These are phyloP conservation scores for Areca catechu DNA, from an alignment of 176 grass and related monocot genomes.

Conservation along the genomic window DNA sequence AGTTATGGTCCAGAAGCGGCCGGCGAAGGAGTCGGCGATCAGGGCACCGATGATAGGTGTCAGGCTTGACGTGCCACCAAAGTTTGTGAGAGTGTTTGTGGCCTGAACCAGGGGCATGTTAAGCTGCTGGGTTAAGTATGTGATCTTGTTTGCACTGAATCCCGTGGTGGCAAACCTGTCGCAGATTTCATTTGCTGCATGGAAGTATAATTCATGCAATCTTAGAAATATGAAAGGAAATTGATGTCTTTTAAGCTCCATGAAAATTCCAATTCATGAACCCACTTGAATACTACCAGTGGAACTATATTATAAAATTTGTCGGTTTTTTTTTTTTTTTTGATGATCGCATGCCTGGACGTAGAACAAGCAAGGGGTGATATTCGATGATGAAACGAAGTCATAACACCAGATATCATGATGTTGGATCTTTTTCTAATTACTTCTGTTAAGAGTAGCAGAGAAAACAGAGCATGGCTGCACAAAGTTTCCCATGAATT, in stretches of 20 bases:
- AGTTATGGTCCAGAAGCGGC: slow-evolving; percentile 73
- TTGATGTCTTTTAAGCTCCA: too few species aligned
- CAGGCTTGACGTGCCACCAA: slow-evolving; percentile 49
- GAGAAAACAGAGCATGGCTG: too few species aligned
- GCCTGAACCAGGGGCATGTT: slow-evolving; percentile 68
- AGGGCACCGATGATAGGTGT: slow-evolving; percentile 68
- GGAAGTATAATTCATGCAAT: neutral
- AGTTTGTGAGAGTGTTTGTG: slow-evolving; percentile 59
- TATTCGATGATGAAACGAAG: too few species aligned
- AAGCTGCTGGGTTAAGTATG: slow-evolving; percentile 67
- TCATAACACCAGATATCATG: too few species aligned
- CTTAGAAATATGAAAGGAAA: too few species aligned
- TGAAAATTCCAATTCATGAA: too few species aligned
- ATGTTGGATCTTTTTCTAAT: too few species aligned
- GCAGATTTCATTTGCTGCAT: slow-evolving; percentile 66
- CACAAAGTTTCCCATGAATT: too few species aligned
- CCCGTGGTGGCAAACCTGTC: slow-evolving; percentile 54
- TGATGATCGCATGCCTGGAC: too few species aligned
- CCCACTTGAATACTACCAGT: too few species aligned
- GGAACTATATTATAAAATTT: neutral
- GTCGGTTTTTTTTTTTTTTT: slow-evolving; percentile 3
- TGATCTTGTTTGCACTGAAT: slow-evolving; percentile 72
- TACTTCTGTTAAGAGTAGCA: too few species aligned
- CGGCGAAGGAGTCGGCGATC: slow-evolving; percentile 72
- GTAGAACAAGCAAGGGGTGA: too few species aligned